Evolutionary conservation across 1,139 yeast species (phyloP), one percentile per base, ranked within the genome.

Genomic region (Kurtzmaniella quercitrusa): DNA sequence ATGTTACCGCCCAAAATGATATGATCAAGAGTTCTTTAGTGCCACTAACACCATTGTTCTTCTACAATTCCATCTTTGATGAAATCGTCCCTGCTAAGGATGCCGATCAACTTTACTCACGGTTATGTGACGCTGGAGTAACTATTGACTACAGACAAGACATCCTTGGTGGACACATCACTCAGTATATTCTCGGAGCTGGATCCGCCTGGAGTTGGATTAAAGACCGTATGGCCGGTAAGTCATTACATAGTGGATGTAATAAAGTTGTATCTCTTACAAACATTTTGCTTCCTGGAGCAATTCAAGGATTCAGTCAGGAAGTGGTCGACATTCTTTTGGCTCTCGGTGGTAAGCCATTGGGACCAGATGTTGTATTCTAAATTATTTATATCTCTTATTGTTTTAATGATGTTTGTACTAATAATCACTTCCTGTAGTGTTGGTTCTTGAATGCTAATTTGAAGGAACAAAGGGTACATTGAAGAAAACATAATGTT

Each of bases 31-130:
- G 43, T 14, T 14, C 21, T 21, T 9, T 10, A 11, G 27, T 43
- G 36, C 68, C 68, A 0, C 47, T 56, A 15, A 48, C 56, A n/a
- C 68, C 68, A 2, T 24, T 62, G 11, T 62, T 60, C 41, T 48
- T 62, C 14, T 63, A 54, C 47, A 63, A 61, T 44, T 57, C 59
- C 7, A 44, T 44, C 42, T 43, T 46, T 6, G 67, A 63, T 43
- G 59, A 55, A 16, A 49, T 60, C 16, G 53, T 60, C 21, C 60
- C 62, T 1, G 47, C 50, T 34, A 46, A 41, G 3, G 48, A 41
- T 15, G 21, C 47, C 16, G 48, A 46, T 34, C 16, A 10, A 10
- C 40, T 46, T 16, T 41, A 44, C 40, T 34, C 41, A 10, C 24
- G 39, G 23, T 46, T 41, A 38, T 47, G 50, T 34, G 27, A n/a